Percentiles rank a stretch among this genome's conserved stretches.
Conservation (phyloP, 2,329 filamentous ascomycete species). For the Scedosporium aurantiacum region DNA sequence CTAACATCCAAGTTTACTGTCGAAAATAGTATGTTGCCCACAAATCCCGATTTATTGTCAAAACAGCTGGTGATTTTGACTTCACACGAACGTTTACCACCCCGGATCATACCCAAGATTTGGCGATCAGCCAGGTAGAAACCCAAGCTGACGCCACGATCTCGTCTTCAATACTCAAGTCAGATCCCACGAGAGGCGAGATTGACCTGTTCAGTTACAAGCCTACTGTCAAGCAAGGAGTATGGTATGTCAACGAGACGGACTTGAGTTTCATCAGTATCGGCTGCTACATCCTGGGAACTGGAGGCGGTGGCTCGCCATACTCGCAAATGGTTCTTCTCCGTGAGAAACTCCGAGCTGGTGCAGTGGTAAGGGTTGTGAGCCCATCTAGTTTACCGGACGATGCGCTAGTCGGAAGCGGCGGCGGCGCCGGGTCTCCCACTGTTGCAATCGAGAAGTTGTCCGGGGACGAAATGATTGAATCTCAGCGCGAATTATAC, state of each 20-base stretch:
- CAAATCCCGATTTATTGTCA: constrained; percentile 45
- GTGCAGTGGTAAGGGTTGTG: constrained; percentile 39
- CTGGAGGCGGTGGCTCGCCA: constrained; percentile 47
- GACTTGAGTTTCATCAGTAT: constrained; percentile 46
- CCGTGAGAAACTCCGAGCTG: constrained; percentile 36
- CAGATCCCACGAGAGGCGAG: constrained; percentile 11
- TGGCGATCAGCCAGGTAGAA: constrained; percentile 14
- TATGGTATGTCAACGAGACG: constrained; percentile 47
- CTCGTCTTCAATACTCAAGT: constrained; percentile 1
- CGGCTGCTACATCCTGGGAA: constrained; percentile 51
- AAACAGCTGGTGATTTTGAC: constrained; percentile 47
- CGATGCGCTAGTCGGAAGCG: constrained; percentile 41
- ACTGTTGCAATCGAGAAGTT: constrained; percentile 51
- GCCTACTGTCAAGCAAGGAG: constrained; percentile 36
- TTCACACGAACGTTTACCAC: constrained; percentile 14
- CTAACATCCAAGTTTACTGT: constrained; percentile 7
- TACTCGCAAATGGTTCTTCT: constrained; percentile 40
- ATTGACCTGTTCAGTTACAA: constrained; percentile 30
- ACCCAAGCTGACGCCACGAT: constrained; percentile 9
- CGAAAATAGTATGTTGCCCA: constrained; percentile 28
- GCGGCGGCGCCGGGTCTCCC: constrained; percentile 47
- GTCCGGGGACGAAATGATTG: constrained; percentile 41
- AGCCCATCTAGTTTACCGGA: constrained; percentile 37
- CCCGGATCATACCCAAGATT: constrained; percentile 9
- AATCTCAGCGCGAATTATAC: constrained; percentile 41